Base-by-base conservation (phyloP, 306 rosid genomes). In the Cyamopsis tetragonoloba region DNA sequence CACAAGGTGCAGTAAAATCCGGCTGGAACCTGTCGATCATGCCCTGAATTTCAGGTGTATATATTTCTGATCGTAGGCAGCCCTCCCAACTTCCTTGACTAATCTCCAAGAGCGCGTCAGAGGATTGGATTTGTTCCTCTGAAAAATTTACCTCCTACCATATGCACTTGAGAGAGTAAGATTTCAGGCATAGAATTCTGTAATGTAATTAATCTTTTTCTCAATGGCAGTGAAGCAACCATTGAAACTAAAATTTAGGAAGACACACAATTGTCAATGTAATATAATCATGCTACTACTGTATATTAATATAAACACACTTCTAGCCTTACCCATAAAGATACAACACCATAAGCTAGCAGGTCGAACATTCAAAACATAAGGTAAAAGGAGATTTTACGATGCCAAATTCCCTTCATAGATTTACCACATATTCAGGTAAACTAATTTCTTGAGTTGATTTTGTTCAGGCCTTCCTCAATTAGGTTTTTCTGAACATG, bases 31-130 rank as follows among this genome's bases (percentile, higher is more conserved):
- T 68, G 70, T 93, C 99, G 27, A 90, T 85, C 77, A 83, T 73
- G 81, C 78, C 69, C 76, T 79, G 47, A 66, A 83, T 71, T 75
- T 93, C 97, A 27, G 96, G 80, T 13, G 96, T 85, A 75, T 84
- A 90, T 71, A 87, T 83, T 79, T 93, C 99, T 19, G 97, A 93
- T 24, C 83, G 92, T 57, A 80, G 84, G 83, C 97, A 88, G 55
- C 97, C 92, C 81, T 93, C 99, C 99, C 99, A 93, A 51, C 83
- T 87, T 39, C 99, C 99, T 67, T 85, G 99, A 75, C 96, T 93
- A 84, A 93, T 88, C 90, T 93, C 99, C 37, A 67, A 49, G 72
- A 93, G 89, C 6, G 90, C 82, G 17, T 90, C 97, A 1, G 92
- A 80, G 48, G 85, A 72, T 76, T 88, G 96, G 60, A 93, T 90